A percentile compares a stretch with the other conserved stretches of the same genome.
Conservation (phyloP, 2,329 filamentous ascomycete species). For the Alternaria triticimaculans region DNA sequence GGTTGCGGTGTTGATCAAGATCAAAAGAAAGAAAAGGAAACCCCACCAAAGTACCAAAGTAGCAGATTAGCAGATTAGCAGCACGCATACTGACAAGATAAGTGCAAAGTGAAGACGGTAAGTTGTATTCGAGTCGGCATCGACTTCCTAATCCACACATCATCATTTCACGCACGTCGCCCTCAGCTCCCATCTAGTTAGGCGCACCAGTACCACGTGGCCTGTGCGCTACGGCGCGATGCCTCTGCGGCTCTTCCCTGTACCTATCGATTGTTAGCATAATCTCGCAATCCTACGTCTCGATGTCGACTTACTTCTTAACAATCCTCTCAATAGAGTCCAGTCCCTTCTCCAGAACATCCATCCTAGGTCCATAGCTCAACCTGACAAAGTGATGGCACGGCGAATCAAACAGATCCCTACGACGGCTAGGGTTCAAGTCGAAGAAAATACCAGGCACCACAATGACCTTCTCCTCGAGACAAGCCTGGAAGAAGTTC, state of each 20-base stretch:
- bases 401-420: slow-evolving; percentile 91
- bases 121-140: background rate
- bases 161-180: background rate
- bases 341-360: slow-evolving; percentile 49
- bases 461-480: slow-evolving; percentile 94
- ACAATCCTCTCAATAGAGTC: slow-evolving; percentile 51
- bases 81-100: background rate
- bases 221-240: slow-evolving; percentile 18
- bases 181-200: background rate
- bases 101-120: background rate
- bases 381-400: slow-evolving; percentile 69
- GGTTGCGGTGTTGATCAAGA: background rate
- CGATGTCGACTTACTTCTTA: slow-evolving; percentile 44
- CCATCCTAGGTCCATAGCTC: slow-evolving; percentile 52
- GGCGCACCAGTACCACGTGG: slow-evolving; percentile 16
- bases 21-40: no score
- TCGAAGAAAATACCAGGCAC: slow-evolving; percentile 99
- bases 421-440: slow-evolving; percentile 84
- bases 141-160: background rate
- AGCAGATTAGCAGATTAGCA: background rate
- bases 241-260: slow-evolving; percentile 17
- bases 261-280: slow-evolving; percentile 11
- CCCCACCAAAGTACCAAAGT: background rate
- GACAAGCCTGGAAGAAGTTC: slow-evolving; percentile 95
- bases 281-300: background rate